A percentile compares a stretch with the other conserved stretches of the same genome.
Conservation (phyloP, 805 yeast species). For the Yarrowia alimentaria region DNA sequence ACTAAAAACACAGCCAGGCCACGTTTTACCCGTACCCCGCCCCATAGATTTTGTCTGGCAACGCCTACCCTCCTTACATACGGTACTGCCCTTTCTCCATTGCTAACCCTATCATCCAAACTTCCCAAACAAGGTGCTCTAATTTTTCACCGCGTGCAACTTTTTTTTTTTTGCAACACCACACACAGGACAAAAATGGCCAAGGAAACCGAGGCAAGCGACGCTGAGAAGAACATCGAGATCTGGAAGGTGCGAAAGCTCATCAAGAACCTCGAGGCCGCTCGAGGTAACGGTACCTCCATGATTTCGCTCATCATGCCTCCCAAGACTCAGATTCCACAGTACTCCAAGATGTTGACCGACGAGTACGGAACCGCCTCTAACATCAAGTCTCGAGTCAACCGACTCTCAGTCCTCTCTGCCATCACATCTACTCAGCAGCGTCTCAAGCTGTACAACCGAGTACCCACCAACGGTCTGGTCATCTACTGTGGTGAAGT, state of each 20-base stretch:
- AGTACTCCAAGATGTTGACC: slow-evolving; percentile 84
- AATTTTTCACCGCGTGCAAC: slow-evolving; percentile 25
- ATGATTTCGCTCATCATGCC: slow-evolving; percentile 97
- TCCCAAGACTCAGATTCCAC: slow-evolving; percentile 89
- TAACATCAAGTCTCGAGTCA: slow-evolving; percentile 95
- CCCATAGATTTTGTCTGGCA: no score
- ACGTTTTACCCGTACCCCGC: no score
- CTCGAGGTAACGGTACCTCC: slow-evolving; percentile 98
- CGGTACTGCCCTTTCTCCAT: no score
- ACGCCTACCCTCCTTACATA: no score
- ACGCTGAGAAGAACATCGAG: slow-evolving; percentile 94
- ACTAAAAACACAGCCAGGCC: no score
- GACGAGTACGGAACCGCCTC: slow-evolving; percentile 99
- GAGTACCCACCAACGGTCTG: slow-evolving; percentile 91
- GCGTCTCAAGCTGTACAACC: slow-evolving; percentile 82
- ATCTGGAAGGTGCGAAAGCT: slow-evolving; percentile 98
- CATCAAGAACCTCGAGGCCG: slow-evolving; percentile 79
- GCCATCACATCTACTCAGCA: slow-evolving; percentile 99
- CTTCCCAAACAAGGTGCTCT: slow-evolving; percentile 19
- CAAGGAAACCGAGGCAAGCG: slow-evolving; percentile 39
- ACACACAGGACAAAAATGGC: slow-evolving; percentile 20
- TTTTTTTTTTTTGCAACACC: slow-evolving; percentile 24
- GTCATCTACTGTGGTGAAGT: slow-evolving; percentile 99
- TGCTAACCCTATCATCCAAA: slow-evolving; percentile 27
- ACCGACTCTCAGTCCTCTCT: slow-evolving; percentile 88